Conservation (phyloP, 352 stramenopile genomes). For the Pythium brachiatum region DNA sequence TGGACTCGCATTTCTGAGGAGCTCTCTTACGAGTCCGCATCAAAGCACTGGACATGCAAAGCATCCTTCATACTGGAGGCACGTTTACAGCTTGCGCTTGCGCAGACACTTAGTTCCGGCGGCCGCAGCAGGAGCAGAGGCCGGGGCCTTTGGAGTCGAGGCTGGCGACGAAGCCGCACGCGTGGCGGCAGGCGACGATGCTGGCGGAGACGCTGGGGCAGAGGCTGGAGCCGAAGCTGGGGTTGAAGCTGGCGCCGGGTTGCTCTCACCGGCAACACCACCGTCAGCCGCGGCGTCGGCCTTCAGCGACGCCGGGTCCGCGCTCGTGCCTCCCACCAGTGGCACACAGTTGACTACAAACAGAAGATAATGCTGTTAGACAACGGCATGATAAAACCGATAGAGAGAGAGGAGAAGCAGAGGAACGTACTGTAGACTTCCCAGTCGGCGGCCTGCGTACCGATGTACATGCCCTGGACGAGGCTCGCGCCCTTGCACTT, state of each 20-base stretch:
- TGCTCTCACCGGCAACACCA: background rate
- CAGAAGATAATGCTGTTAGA: background rate
- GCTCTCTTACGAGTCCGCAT: too few species aligned
- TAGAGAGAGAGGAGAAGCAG: background rate
- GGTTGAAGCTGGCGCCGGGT: background rate
- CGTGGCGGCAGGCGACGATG: too few species aligned
- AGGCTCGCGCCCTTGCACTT: conserved; percentile 18
- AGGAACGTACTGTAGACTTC: conserved; percentile 21
- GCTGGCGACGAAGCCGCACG: background rate
- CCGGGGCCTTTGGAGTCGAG: background rate
- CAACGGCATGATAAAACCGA: background rate
- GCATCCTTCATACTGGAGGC: too few species aligned
- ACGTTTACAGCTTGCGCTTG: background rate
- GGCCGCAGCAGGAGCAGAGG: background rate
- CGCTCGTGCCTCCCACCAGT: conserved; percentile 9
- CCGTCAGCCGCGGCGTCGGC: background rate
- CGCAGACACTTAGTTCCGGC: background rate
- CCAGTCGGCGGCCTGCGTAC: conserved; percentile 10
- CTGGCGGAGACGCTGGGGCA: background rate
- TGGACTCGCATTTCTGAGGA: too few species aligned
- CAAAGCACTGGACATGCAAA: too few species aligned
- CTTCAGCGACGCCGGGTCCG: conserved; percentile 3
- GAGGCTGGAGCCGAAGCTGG: background rate
- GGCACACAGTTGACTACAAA: conserved; percentile 10
- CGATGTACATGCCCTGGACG: conserved; percentile 21